These are phyloP conservation scores for Petunia axillaris DNA, from an alignment of 257 asterid species.

Conservation along the genomic window DNA sequence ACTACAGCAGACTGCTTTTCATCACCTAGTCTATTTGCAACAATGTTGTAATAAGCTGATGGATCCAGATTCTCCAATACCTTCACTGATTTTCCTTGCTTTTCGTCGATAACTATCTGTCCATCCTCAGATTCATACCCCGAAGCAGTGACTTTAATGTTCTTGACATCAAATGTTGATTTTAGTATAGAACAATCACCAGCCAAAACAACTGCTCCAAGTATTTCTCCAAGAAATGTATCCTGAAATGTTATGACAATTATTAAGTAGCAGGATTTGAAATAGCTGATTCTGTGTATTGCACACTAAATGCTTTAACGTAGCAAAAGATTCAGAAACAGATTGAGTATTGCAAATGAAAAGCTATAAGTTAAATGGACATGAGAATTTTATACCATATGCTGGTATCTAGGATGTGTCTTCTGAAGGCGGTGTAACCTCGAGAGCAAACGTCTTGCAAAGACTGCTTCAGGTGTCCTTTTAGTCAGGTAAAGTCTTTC, in stretches of 20 bases:
- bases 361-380: not conserved
- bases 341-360: not conserved
- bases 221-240: conserved; percentile 67
- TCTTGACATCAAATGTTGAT: conserved; percentile 39
- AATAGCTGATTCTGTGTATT: not conserved
- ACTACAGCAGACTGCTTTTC: conserved; percentile 64
- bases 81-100: conserved; percentile 51
- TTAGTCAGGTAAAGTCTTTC: conserved; percentile 38
- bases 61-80: conserved; percentile 59
- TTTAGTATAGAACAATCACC: conserved; percentile 48
- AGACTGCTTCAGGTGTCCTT: conserved; percentile 66
- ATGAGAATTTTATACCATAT: conserved; percentile 51
- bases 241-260: conserved; percentile 39
- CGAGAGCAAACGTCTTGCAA: conserved; percentile 52
- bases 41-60: conserved; percentile 44
- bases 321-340: not conserved
- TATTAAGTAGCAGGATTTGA: not conserved
- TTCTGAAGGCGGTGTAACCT: conserved; percentile 50
- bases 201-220: conserved; percentile 70
- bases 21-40: conserved; percentile 56
- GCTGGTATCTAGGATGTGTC: conserved; percentile 53
- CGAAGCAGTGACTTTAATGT: conserved; percentile 47
- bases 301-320: not conserved
- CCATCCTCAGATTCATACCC: conserved; percentile 74
- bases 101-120: conserved; percentile 36